Evolutionary conservation across 23 red algal genomes (phyloP).

Genomic region (Cyanidium caldarium): DNA sequence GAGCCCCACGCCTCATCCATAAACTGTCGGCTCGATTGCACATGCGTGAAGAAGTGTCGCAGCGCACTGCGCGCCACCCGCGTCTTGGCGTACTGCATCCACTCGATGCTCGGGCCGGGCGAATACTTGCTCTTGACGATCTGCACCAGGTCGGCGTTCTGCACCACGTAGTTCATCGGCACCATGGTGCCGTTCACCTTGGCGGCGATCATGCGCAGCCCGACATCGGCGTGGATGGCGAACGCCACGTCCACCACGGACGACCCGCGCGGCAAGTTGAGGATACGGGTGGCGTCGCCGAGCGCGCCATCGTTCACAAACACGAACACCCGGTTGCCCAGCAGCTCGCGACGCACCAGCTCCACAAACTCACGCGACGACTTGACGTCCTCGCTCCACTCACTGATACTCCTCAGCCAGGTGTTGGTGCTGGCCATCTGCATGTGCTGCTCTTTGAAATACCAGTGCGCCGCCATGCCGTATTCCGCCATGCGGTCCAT

Average conservation of each 20-base stretch:
- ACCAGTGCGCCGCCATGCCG: conserved; percentile 74
- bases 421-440: conserved; percentile 19
- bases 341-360: conserved; percentile 60
- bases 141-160: conserved; percentile 88
- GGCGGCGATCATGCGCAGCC: conserved; percentile 69
- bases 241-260: conserved; percentile 85
- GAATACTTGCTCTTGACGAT: conserved; percentile 48
- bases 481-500: conserved; percentile 84
- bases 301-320: conserved; percentile 51
- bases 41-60: conserved; percentile 18
- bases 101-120: conserved; percentile 54
- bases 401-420: conserved; percentile 72
- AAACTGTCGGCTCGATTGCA: too few relatives aligned
- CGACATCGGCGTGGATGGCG: conserved; percentile 65
- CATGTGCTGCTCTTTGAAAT: conserved; percentile 7
- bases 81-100: conserved; percentile 65
- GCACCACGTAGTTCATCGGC: conserved; percentile 68
- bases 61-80: conserved; percentile 67
- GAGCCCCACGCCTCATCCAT: too few relatives aligned
- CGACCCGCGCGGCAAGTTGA: conserved; percentile 77
- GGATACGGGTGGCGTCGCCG: conserved; percentile 22
- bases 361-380: conserved; percentile 80
- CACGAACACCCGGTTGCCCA: conserved; percentile 88
- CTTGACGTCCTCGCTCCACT: conserved; percentile 69
- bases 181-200: conserved; percentile 81